phyloP scores from a whole-genome alignment of 2,329 filamentous ascomycete genomes.

The Ascochyta rabiei region DNA sequence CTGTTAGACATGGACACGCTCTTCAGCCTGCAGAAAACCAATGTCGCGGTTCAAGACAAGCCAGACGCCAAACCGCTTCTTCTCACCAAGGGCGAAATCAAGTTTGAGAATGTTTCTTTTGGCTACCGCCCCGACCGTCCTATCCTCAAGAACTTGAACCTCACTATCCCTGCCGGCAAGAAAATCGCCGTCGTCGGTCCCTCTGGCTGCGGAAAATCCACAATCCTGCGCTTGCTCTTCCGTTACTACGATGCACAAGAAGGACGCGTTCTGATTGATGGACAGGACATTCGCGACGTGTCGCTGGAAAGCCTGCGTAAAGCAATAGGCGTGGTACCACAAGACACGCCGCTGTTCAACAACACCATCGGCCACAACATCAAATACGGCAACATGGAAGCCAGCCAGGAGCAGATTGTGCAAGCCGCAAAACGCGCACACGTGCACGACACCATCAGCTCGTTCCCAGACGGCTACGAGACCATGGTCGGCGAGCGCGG shows the following conservation, averaged over 20 bases:
- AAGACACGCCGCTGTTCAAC: constrained; percentile 97
- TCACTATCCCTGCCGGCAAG: constrained; percentile 93
- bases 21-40: constrained; percentile 96
- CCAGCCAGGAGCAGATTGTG: constrained; percentile 72
- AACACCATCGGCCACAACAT: constrained; percentile 97
- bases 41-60: constrained; percentile 81
- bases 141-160: constrained; percentile 80
- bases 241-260: constrained; percentile 89
- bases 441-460: constrained; percentile 75
- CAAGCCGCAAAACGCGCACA: constrained; percentile 81
- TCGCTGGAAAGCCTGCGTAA: constrained; percentile 80
- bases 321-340: constrained; percentile 92
- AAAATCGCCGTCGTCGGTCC: constrained; percentile 96
- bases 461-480: constrained; percentile 85
- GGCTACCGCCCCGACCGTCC: constrained; percentile 86
- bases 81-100: constrained; percentile 84
- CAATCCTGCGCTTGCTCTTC: constrained; percentile 87
- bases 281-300: constrained; percentile 86
- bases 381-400: constrained; percentile 83
- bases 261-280: constrained; percentile 88
- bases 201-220: constrained; percentile 95
- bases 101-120: constrained; percentile 93
- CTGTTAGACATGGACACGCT: constrained; percentile 98
- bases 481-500: constrained; percentile 93
- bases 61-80: constrained; percentile 74